A percentile compares a stretch with the other conserved stretches of the same genome.
Conservation (phyloP, 2,329 filamentous ascomycete genomes). For the Raffaelea albimanens region DNA sequence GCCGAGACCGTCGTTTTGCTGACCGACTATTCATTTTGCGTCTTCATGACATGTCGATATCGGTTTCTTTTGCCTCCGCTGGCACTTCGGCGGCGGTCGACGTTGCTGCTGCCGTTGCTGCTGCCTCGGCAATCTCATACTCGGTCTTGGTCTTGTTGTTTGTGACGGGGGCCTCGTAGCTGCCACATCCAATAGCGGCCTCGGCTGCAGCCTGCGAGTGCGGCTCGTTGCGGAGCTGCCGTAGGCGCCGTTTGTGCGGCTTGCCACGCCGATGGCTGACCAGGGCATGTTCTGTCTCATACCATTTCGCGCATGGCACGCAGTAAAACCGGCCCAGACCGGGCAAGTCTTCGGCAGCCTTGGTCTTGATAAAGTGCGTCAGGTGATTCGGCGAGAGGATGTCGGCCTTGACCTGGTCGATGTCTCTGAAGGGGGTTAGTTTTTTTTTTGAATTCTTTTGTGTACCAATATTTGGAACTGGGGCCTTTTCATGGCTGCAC, state of each 20-base stretch:
- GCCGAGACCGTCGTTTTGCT: no score
- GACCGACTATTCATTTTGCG: no score
- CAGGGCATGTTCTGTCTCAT: constrained; percentile 73
- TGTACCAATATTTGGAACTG: no score
- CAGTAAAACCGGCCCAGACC: constrained; percentile 83
- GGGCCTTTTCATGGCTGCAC: no score
- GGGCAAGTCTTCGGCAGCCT: constrained; percentile 78
- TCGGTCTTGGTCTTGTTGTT: constrained; percentile 38
- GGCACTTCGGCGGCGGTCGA: no score
- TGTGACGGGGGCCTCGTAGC: constrained; percentile 8
- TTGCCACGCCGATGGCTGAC: constrained; percentile 73
- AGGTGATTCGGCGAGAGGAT: constrained; percentile 72
- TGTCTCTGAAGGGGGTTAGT: constrained; percentile 52
- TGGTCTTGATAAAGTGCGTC: constrained; percentile 65
- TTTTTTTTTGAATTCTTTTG: background rate
- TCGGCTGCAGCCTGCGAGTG: constrained; percentile 83
- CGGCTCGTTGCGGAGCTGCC: constrained; percentile 72
- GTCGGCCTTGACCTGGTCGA: constrained; percentile 87
- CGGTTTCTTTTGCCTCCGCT: no score
- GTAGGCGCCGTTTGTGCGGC: constrained; percentile 89
- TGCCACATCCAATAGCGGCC: constrained; percentile 53
- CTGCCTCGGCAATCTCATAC: constrained; percentile 43
- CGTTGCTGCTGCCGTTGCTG: constrained; percentile 7
- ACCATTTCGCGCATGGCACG: constrained; percentile 91
- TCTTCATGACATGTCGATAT: no score